These are phyloP conservation scores for Friedmanniomyces simplex DNA, from an alignment of 495 filamentous ascomycete genomes.

Conservation along the genomic window DNA sequence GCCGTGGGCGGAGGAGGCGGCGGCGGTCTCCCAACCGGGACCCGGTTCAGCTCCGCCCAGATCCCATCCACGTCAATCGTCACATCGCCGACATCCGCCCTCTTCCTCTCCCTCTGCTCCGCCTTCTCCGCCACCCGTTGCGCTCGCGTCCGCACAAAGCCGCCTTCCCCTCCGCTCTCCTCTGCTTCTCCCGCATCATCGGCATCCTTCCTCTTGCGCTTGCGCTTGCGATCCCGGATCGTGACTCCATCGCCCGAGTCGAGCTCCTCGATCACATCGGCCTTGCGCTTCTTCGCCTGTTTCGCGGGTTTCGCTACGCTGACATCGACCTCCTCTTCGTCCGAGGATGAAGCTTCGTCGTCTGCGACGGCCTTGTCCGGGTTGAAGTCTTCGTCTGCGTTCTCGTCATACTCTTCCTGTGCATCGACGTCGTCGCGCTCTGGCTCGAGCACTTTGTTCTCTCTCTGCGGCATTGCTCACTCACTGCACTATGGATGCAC, in stretches of 20 bases:
- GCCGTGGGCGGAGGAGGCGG: not conserved
- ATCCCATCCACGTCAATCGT: slow-evolving; percentile 84
- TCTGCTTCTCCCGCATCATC: slow-evolving; percentile 6
- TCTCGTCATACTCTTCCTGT: slow-evolving; percentile 14
- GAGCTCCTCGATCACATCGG: slow-evolving; percentile 8
- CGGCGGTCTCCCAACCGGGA: slow-evolving; percentile 18
- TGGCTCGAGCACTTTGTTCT: no score
- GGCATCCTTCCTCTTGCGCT: slow-evolving; percentile 7
- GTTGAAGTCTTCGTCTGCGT: slow-evolving; percentile 25
- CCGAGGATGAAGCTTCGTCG: slow-evolving; percentile 12
- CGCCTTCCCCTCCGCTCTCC: slow-evolving; percentile 50
- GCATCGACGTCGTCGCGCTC: not conserved
- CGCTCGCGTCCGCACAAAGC: slow-evolving; percentile 69
- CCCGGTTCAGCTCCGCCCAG: slow-evolving; percentile 63
- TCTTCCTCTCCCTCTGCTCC: slow-evolving; percentile 48
- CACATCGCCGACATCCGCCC: slow-evolving; percentile 52
- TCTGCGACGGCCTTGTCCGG: slow-evolving; percentile 12
- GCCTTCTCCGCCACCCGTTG: slow-evolving; percentile 40
- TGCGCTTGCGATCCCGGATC: slow-evolving; percentile 14
- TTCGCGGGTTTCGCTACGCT: slow-evolving; percentile 1
- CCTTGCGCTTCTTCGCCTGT: slow-evolving; percentile 11
- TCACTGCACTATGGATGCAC: no score
- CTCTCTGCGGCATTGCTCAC: no score
- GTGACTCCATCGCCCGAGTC: slow-evolving; percentile 26
- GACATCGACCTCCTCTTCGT: slow-evolving; percentile 11